phyloP scores from a whole-genome alignment of 441 rosid species.

The Populus hybrid region DNA sequence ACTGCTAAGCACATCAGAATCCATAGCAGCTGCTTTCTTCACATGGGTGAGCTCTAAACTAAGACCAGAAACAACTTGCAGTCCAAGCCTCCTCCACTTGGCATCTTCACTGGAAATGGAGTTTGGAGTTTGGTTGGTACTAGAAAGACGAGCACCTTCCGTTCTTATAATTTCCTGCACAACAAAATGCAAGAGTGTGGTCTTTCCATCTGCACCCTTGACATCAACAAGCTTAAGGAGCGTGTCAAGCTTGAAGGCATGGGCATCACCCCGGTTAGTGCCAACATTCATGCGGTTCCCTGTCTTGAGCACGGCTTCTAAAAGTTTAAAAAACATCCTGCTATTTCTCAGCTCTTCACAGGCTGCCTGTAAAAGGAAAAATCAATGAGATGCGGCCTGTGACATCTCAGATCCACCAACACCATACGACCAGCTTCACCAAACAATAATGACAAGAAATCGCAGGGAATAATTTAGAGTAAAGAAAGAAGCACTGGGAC shows the following conservation, averaged over 20 bases:
- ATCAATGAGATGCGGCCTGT: background rate
- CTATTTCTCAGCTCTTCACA: no score
- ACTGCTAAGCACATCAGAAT: constrained; percentile 60
- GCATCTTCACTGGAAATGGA: constrained; percentile 39
- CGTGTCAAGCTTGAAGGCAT: no score
- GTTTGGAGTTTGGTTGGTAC: constrained; percentile 17
- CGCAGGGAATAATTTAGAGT: background rate
- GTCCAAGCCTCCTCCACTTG: constrained; percentile 56
- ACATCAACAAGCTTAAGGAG: no score
- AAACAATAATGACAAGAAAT: constrained; percentile 1
- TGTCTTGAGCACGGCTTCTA: no score
- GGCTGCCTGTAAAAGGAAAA: background rate
- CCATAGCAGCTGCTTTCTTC: constrained; percentile 85
- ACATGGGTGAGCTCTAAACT: constrained; percentile 57
- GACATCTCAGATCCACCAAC: background rate
- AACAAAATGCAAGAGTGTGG: no score
- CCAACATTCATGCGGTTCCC: no score
- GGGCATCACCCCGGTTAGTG: no score
- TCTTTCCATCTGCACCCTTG: no score
- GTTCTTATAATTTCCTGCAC: no score
- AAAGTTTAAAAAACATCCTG: no score
- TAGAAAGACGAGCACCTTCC: no score
- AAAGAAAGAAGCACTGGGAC: background rate
- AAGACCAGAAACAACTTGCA: no score
- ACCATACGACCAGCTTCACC: background rate